Conservation (phyloP, 2,329 filamentous ascomycete species). For the Penicillium aurantiogriseum region DNA sequence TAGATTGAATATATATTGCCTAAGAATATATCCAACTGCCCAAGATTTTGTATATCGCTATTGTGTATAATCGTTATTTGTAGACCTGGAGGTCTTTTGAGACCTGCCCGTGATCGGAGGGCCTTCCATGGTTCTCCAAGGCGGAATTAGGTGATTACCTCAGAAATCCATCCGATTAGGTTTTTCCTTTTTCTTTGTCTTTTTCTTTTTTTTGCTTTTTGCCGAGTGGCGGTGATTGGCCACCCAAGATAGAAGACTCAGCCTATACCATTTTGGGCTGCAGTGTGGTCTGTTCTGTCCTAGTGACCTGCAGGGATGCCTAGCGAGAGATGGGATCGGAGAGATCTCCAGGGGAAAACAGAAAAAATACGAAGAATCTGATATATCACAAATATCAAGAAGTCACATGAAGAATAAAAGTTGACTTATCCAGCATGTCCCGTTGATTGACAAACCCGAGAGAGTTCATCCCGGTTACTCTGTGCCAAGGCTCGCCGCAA, state of each 20-base stretch:
- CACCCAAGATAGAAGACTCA: too few species aligned
- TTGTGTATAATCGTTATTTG: too few species aligned
- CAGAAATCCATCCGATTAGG: not conserved
- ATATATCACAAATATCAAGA: not conserved
- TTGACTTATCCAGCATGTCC: slow-evolving; percentile 1
- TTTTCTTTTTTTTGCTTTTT: not conserved
- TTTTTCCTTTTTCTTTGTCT: not conserved
- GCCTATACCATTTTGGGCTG: not conserved
- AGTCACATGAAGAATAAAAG: not conserved
- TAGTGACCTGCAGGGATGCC: slow-evolving; percentile 4
- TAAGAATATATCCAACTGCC: not conserved
- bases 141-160: not conserved
- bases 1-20: not conserved
- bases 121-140: not conserved
- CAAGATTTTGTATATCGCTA: not conserved
- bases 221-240: slow-evolving; percentile 3
- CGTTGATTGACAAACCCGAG: not conserved
- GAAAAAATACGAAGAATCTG: not conserved
- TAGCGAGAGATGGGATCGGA: slow-evolving; percentile 2
- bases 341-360: slow-evolving; percentile 2
- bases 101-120: not conserved
- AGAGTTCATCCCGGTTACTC: not conserved
- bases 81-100: not conserved
- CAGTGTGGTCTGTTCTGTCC: not conserved
- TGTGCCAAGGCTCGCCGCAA: slow-evolving; percentile 1